Conservation (phyloP, 805 yeast genomes). For the Cyberlindnera nakhonratchasimensis region DNA sequence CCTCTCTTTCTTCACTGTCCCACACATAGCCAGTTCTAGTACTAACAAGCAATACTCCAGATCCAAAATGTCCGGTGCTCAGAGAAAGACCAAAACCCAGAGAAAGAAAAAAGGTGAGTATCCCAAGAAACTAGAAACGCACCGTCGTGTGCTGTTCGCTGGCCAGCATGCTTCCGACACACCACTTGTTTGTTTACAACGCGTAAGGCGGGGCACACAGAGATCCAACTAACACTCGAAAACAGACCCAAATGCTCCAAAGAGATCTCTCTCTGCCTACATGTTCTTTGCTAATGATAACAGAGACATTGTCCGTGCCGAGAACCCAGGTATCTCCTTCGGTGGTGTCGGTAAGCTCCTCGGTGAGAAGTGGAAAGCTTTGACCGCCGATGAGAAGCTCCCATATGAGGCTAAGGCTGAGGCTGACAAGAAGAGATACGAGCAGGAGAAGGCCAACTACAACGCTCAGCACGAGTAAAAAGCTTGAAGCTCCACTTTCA, state of each 20-base stretch:
- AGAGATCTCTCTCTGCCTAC: slow-evolving; percentile 96
- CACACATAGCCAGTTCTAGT: background rate
- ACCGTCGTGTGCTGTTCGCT: background rate
- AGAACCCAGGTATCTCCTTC: slow-evolving; percentile 93
- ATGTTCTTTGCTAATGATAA: slow-evolving; percentile 98
- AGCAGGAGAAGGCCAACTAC: slow-evolving; percentile 89
- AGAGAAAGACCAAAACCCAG: slow-evolving; percentile 36
- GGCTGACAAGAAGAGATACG: slow-evolving; percentile 96
- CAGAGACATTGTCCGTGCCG: slow-evolving; percentile 93
- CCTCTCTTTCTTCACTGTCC: slow-evolving; percentile 3
- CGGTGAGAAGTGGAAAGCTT: slow-evolving; percentile 96
- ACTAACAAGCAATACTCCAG: slow-evolving; percentile 11
- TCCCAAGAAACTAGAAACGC: background rate
- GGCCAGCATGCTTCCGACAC: background rate
- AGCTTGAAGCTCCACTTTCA: background rate
- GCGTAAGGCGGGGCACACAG: no score
- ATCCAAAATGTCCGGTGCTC: slow-evolving; percentile 37
- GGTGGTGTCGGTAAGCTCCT: slow-evolving; percentile 94
- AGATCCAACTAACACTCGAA: no score
- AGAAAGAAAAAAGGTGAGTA: slow-evolving; percentile 43
- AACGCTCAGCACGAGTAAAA: slow-evolving; percentile 17
- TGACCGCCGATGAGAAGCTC: slow-evolving; percentile 73
- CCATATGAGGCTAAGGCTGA: slow-evolving; percentile 94
- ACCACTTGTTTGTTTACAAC: background rate
- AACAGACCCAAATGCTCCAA: slow-evolving; percentile 94